phyloP scores from a whole-genome alignment of 345 rosid species.

The Carallia brachiata region DNA sequence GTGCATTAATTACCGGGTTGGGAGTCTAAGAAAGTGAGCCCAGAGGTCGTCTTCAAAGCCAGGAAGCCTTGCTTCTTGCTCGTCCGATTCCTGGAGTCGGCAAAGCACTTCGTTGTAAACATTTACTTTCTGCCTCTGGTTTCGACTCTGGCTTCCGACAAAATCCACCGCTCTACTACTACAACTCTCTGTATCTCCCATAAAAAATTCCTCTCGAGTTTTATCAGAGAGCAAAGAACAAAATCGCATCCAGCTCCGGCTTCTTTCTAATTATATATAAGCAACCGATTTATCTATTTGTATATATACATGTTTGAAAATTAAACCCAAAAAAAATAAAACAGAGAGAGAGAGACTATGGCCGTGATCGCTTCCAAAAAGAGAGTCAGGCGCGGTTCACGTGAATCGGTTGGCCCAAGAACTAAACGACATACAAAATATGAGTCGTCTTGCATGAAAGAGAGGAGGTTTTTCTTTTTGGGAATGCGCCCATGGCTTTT shows the following conservation, averaged over 20 bases:
- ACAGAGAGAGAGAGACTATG: too few species aligned
- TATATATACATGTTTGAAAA: not conserved
- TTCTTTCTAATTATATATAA: not conserved
- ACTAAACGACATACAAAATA: slow-evolving; percentile 20
- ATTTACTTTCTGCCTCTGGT: slow-evolving; percentile 45
- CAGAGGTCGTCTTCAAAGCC: slow-evolving; percentile 60
- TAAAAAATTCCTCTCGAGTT: slow-evolving; percentile 12
- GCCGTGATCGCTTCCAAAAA: not conserved
- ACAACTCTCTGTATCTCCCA: slow-evolving; percentile 57
- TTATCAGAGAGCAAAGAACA: not conserved
- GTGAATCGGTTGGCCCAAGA: slow-evolving; percentile 5
- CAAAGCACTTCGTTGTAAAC: slow-evolving; percentile 44
- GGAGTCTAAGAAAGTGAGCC: slow-evolving; percentile 58
- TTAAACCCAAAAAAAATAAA: not conserved
- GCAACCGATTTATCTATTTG: too few species aligned
- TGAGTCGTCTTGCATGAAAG: slow-evolving; percentile 15
- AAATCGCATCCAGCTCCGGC: not conserved
- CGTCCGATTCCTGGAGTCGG: slow-evolving; percentile 41
- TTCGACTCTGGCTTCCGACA: slow-evolving; percentile 31
- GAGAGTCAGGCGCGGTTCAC: not conserved
- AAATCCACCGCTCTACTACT: slow-evolving; percentile 49
- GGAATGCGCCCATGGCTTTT: slow-evolving; percentile 12
- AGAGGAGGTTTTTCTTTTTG: not conserved
- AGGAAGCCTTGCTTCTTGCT: slow-evolving; percentile 36
- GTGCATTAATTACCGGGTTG: slow-evolving; percentile 35